phyloP scores from a whole-genome alignment of 306 rosid species.

The Pueraria montana region DNA sequence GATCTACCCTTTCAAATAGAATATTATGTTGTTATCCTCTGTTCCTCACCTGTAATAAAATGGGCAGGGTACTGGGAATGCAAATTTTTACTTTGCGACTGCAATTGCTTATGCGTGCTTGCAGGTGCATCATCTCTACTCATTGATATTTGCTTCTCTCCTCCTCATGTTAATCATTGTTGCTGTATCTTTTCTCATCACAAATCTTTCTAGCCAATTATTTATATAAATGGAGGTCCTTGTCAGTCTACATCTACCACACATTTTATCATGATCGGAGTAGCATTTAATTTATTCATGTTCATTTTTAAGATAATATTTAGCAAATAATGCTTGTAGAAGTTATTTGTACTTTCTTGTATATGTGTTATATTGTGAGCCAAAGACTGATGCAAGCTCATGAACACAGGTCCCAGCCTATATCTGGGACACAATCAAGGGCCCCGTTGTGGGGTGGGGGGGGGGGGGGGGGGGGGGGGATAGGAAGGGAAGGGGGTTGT shows the following conservation, averaged over 20 bases:
- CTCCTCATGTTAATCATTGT: slow-evolving; percentile 18
- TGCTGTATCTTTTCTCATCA: background rate
- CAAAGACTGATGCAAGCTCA: slow-evolving; percentile 18
- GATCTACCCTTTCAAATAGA: slow-evolving; percentile 46
- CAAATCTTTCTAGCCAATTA: slow-evolving; percentile 13
- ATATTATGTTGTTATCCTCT: slow-evolving; percentile 29
- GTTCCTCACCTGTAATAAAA: slow-evolving; percentile 47
- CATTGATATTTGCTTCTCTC: slow-evolving; percentile 26
- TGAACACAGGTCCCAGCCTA: background rate
- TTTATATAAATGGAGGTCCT: slow-evolving; percentile 29
- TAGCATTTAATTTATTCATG: slow-evolving; percentile 7
- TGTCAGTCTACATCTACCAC: slow-evolving; percentile 23
- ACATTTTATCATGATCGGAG: slow-evolving; percentile 16
- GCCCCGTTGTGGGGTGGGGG: background rate
- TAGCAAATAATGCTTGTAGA: background rate
- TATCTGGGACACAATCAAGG: background rate
- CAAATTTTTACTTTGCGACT: slow-evolving; percentile 93
- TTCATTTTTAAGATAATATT: slow-evolving; percentile 14
- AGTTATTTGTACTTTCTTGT: slow-evolving; percentile 12
- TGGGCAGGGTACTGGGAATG: slow-evolving; percentile 96
- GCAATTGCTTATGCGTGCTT: slow-evolving; percentile 89
- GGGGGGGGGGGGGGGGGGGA: background rate
- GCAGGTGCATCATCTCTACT: slow-evolving; percentile 67
- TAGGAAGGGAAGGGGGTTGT: slow-evolving; percentile 2
- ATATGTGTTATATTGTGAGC: slow-evolving; percentile 11